Percentiles rank a stretch among this genome's conserved stretches.
phyloP scores from a whole-genome alignment of 371 early-diverging fungal genomes.

The Amoeboaphelidium protococcarum region DNA sequence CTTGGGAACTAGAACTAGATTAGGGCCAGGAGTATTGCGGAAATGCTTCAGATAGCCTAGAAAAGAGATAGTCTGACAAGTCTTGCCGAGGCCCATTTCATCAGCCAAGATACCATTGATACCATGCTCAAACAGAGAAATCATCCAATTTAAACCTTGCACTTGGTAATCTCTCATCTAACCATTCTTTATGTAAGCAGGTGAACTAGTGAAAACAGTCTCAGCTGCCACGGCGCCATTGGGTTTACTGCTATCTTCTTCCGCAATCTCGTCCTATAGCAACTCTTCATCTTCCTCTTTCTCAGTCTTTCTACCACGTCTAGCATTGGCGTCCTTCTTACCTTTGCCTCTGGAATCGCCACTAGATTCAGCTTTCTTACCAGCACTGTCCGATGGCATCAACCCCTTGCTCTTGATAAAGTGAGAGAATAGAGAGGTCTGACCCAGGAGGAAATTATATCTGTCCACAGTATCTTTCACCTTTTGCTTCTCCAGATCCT shows the following conservation, averaged over 20 bases:
- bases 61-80: conserved; percentile 90
- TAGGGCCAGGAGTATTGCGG: conserved; percentile 45
- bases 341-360: too few species aligned
- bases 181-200: conserved; percentile 43
- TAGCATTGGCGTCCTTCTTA: too few species aligned
- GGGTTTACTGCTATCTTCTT: background rate
- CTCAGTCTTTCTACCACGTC: background rate
- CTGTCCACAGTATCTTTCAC: background rate
- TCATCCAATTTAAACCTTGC: conserved; percentile 97
- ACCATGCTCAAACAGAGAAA: conserved; percentile 84
- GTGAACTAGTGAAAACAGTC: background rate
- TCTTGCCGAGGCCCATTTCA: conserved; percentile 92
- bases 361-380: too few species aligned
- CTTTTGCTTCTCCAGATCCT: too few species aligned
- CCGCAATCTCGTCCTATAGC: background rate
- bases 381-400: too few species aligned
- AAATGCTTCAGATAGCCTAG: conserved; percentile 71
- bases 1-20: conserved; percentile 90
- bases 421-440: background rate
- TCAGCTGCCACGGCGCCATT: background rate
- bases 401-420: background rate
- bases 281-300: background rate
- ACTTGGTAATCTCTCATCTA: conserved; percentile 84
- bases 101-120: conserved; percentile 98
- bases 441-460: background rate